Percentiles rank a stretch among this genome's conserved stretches.
Conservation (phyloP, 164 flowering plant genomes). For the Piper betle region DNA sequence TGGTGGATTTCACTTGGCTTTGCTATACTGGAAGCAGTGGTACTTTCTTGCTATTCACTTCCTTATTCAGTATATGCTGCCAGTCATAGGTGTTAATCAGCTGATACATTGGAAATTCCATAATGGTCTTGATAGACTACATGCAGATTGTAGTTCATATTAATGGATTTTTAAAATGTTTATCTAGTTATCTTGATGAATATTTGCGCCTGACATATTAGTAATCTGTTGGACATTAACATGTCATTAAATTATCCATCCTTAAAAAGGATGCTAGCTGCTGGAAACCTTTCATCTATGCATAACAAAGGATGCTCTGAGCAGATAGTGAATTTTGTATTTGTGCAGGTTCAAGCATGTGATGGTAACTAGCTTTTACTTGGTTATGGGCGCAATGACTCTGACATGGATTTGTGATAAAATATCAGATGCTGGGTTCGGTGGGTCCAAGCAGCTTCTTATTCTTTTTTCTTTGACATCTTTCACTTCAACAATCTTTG, state of each 20-base stretch:
- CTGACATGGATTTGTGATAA: conserved; percentile 92
- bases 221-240: not conserved
- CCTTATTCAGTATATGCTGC: conserved; percentile 80
- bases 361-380: conserved; percentile 49
- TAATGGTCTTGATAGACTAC: no score
- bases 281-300: not conserved
- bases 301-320: not conserved
- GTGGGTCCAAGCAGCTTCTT: conserved; percentile 22
- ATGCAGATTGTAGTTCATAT: not conserved
- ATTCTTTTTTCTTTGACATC: not conserved
- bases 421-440: conserved; percentile 92
- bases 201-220: not conserved
- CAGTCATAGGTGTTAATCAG: conserved; percentile 37
- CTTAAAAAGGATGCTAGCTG: not conserved
- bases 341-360: conserved; percentile 78
- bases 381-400: conserved; percentile 92
- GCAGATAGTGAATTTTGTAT: not conserved
- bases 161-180: no score
- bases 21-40: conserved; percentile 63
- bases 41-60: conserved; percentile 69
- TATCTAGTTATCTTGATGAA: not conserved
- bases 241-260: not conserved
- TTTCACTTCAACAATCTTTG: no score
- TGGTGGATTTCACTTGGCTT: conserved; percentile 96
- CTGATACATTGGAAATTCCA: not conserved